Evolutionary conservation across 306 rosid species (phyloP), one percentile per base, ranked within the genome.

Genomic region (Geum urbanum): DNA sequence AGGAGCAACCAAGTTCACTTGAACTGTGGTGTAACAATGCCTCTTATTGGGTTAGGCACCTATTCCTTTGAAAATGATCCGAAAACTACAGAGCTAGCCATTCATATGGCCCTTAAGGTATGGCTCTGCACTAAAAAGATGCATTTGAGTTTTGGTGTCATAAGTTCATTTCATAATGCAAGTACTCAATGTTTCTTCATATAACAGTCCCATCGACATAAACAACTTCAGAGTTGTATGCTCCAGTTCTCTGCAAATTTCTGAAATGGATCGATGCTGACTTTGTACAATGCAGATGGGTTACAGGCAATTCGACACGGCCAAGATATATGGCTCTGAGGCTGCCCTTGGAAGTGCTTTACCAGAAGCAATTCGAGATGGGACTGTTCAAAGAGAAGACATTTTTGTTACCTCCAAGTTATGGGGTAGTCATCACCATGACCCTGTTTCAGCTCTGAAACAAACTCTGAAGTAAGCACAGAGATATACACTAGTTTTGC

Each of bases 371-470:
- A 81, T 90, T 18, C 64, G 24, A 1, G 64, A 69, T 20, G 75
- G 82, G 70, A 65, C 48, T 47, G 65, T 88, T 4, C 77, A 78
- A 6, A 85, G 98, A 67, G 80, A 85, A 22, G 91, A 86, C 72
- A 75, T 90, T 61, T 92, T 90, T 82, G 79, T 92, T 53, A 92
- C 97, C 27, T 90, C 98, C 0, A 92, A 92, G 72, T 79, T 92
- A 7, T 92, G 98, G 98, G 88, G 96, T 4, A 86, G 91, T 69
- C 92, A 90, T 77, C 98, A 92, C 79, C 91, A 92, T 75, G 91
- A 92, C 73, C 98, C 98, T 76, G 86, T 92, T 75, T 86, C 90
- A 44, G 98, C 89, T 24, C 83, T 90, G 63, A 82, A 78, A 39
- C 84, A 67, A 68, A 88, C 96, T 71, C 78, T 92, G 41, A 39